Percentiles rank a stretch among this genome's conserved stretches.
These are phyloP conservation scores for Gossypium trilobum DNA, from an alignment of 441 rosid species.

Conservation along the genomic window DNA sequence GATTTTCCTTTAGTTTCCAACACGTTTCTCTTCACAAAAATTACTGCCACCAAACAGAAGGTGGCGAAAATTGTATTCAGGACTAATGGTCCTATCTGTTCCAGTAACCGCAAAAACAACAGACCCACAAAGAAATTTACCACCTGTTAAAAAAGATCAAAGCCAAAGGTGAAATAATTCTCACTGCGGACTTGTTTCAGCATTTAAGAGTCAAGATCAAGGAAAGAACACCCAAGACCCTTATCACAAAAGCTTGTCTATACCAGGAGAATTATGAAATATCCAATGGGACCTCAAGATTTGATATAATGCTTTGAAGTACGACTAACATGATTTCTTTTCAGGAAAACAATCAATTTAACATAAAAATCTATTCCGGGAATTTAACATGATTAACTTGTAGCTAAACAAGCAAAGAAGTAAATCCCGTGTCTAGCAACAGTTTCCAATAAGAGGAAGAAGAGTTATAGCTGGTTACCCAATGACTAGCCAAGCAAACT, in stretches of 20 bases:
- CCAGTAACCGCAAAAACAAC: slow-evolving; percentile 54
- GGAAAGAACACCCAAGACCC: not conserved
- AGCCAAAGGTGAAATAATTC: not conserved
- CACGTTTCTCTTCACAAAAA: slow-evolving; percentile 53
- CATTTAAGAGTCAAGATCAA: not conserved
- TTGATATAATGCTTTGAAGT: not conserved
- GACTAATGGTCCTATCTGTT: slow-evolving; percentile 47
- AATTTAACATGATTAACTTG: not conserved
- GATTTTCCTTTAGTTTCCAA: slow-evolving; percentile 70
- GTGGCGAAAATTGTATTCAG: slow-evolving; percentile 45
- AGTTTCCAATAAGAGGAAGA: not conserved
- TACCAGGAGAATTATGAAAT: not conserved
- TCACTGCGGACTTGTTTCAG: not conserved
- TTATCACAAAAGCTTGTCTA: not conserved
- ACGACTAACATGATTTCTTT: not conserved
- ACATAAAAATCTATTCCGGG: not conserved
- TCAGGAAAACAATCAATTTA: not conserved
- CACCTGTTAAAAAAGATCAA: slow-evolving; percentile 34
- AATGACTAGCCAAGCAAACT: slow-evolving; percentile 57
- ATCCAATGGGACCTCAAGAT: not conserved
- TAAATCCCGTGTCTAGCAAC: not conserved
- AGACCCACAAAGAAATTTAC: slow-evolving; percentile 64
- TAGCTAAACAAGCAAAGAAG: not conserved
- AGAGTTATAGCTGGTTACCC: slow-evolving; percentile 38
- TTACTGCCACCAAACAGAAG: slow-evolving; percentile 49